phyloP scores from a whole-genome alignment of 306 rosid species.

The Trichosanthes cucumerina region DNA sequence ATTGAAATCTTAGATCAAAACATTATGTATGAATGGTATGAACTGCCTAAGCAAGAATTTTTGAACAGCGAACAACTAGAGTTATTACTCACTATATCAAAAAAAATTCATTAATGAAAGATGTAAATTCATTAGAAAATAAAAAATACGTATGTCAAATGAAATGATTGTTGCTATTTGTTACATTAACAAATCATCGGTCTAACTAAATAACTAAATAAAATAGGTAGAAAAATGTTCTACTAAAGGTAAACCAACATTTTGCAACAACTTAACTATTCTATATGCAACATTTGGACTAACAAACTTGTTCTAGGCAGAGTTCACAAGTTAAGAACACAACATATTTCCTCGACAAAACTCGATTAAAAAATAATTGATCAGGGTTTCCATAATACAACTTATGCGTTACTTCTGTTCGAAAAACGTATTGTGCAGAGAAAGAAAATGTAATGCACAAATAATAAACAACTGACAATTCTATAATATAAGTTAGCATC shows the following conservation, averaged over 20 bases:
- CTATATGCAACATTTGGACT: neutral
- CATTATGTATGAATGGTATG: too few species aligned
- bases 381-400: neutral
- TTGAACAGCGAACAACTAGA: too few species aligned
- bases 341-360: neutral
- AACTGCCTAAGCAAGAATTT: too few species aligned
- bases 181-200: too few species aligned
- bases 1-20: too few species aligned
- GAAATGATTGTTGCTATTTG: too few species aligned
- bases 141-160: too few species aligned
- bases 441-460: neutral
- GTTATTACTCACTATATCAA: too few species aligned
- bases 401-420: neutral
- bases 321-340: neutral
- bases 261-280: neutral
- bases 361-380: neutral
- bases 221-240: too few species aligned
- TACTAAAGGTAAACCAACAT: neutral
- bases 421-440: neutral
- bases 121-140: too few species aligned
- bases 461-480: neutral
- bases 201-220: too few species aligned
- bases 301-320: neutral
- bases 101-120: too few species aligned
- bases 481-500: neutral